Evolutionary conservation across 2,329 filamentous ascomycete species (phyloP).

Genomic region (Piedraia hortae): DNA sequence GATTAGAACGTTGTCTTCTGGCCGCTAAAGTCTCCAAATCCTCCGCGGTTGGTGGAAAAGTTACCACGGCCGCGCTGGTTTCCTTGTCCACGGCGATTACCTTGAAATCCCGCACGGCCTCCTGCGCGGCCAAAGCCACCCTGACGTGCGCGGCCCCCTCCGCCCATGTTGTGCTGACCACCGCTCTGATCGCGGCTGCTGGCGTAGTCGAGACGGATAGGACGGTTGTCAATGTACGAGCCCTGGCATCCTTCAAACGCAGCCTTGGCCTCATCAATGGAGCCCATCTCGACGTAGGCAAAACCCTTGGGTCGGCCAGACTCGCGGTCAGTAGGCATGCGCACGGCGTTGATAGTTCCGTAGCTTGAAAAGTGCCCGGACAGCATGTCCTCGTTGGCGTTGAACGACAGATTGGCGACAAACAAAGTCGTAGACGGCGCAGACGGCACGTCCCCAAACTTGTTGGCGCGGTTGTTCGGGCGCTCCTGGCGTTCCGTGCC

Average conservation of each 20-base stretch:
- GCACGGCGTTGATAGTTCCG: conserved; percentile 46
- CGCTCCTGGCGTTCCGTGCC: conserved; percentile 31
- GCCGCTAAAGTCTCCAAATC: conserved; percentile 43
- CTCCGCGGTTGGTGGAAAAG: conserved; percentile 20
- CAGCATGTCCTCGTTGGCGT: conserved; percentile 49
- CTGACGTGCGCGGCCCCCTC: conserved; percentile 20
- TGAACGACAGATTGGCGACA: conserved; percentile 73
- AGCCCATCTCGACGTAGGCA: conserved; percentile 64
- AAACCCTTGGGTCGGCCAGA: conserved; percentile 72
- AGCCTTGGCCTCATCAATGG: conserved; percentile 54
- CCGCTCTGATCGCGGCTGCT: conserved; percentile 30
- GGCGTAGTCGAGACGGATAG: conserved; percentile 62
- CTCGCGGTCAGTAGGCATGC: conserved; percentile 70
- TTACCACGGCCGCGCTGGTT: conserved; percentile 4
- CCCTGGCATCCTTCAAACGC: conserved; percentile 47
- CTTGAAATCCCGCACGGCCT: conserved; percentile 25
- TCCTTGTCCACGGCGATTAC: conserved; percentile 25
- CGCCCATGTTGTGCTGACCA: conserved; percentile 15
- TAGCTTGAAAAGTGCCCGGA: conserved; percentile 45
- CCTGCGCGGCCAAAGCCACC: conserved; percentile 22
- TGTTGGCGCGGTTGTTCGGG: conserved; percentile 29
- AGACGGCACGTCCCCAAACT: conserved; percentile 53
- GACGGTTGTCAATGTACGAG: conserved; percentile 40
- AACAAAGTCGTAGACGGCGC: conserved; percentile 68
- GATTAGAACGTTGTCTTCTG: conserved; percentile 1